phyloP scores from a whole-genome alignment of 106 monocot genomes.

The Dendrobium huoshanense region DNA sequence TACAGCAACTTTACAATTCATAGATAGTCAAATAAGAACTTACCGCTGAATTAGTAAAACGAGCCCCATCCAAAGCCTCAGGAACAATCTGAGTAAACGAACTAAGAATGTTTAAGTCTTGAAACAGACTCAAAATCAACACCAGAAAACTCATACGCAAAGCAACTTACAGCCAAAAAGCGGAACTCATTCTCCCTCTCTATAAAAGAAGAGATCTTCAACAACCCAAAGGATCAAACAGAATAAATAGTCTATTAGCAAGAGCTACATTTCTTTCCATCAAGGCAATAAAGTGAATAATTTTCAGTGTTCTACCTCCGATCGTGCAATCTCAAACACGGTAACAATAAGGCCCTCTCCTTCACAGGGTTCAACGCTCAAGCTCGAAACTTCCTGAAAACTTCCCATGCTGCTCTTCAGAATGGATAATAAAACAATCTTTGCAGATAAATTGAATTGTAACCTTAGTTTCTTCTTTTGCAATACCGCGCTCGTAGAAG shows the following conservation, averaged over 20 bases:
- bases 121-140: slow-evolving; percentile 10
- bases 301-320: slow-evolving; percentile 40
- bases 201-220: slow-evolving; percentile 77
- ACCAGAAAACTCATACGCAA: background rate
- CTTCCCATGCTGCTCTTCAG: background rate
- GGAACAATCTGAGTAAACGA: slow-evolving; percentile 52
- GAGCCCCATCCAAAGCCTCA: slow-evolving; percentile 64
- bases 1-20: background rate
- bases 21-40: slow-evolving; percentile 12
- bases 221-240: background rate
- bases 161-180: slow-evolving; percentile 73
- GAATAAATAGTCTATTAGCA: background rate
- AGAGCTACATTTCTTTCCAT: background rate
- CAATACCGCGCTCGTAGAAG: slow-evolving; percentile 92
- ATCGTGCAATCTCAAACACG: slow-evolving; percentile 74
- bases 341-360: slow-evolving; percentile 75
- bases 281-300: background rate
- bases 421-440: slow-evolving; percentile 7
- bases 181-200: slow-evolving; percentile 91
- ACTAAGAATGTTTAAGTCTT: background rate
- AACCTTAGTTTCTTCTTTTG: slow-evolving; percentile 72
- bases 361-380: slow-evolving; percentile 89
- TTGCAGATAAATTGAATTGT: background rate
- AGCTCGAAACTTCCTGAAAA: slow-evolving; percentile 89
- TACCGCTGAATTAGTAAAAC: slow-evolving; percentile 60